Percentiles rank a stretch among this genome's conserved stretches.
Evolutionary conservation across 2,329 filamentous ascomycete genomes (phyloP).

Genomic region (Aspergillus sp.): DNA sequence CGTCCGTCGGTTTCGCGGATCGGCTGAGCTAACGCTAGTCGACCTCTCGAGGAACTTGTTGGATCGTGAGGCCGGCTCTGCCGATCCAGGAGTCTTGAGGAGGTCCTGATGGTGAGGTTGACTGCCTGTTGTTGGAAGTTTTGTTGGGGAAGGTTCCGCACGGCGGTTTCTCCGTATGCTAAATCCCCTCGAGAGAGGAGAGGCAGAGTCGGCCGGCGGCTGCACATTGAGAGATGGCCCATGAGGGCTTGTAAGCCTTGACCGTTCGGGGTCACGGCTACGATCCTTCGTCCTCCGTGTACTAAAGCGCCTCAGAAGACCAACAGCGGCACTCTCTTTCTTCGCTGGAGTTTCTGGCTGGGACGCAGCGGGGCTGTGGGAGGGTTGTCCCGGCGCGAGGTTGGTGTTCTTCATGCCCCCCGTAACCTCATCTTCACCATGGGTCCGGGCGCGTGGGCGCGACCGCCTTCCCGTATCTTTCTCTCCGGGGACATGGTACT

Average conservation of each 20-base stretch:
- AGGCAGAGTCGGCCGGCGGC: constrained; percentile 65
- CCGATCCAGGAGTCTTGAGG: constrained; percentile 69
- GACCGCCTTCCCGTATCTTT: constrained; percentile 80
- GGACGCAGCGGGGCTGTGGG: constrained; percentile 55
- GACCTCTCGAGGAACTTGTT: constrained; percentile 77
- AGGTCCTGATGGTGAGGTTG: constrained; percentile 77
- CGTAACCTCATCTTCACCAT: constrained; percentile 87
- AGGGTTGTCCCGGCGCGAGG: constrained; percentile 48
- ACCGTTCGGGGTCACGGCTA: constrained; percentile 41
- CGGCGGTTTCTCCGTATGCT: constrained; percentile 69
- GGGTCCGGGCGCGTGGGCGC: constrained; percentile 82
- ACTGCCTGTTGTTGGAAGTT: constrained; percentile 57
- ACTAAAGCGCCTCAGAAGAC: constrained; percentile 84
- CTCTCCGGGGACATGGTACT: constrained; percentile 88
- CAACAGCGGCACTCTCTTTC: constrained; percentile 84
- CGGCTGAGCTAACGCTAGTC: constrained; percentile 87
- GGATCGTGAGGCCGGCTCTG: constrained; percentile 58
- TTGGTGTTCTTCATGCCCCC: constrained; percentile 70
- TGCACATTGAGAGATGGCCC: constrained; percentile 80
- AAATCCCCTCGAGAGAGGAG: constrained; percentile 78
- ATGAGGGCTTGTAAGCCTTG: constrained; percentile 62
- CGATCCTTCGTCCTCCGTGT: constrained; percentile 72
- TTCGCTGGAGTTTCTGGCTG: constrained; percentile 63
- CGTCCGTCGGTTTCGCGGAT: constrained; percentile 65
- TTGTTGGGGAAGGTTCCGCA: constrained; percentile 52